Evolutionary conservation across 495 filamentous ascomycete species (phyloP), one percentile per base, ranked within the genome.

Genomic region (Penicillium steckii): DNA sequence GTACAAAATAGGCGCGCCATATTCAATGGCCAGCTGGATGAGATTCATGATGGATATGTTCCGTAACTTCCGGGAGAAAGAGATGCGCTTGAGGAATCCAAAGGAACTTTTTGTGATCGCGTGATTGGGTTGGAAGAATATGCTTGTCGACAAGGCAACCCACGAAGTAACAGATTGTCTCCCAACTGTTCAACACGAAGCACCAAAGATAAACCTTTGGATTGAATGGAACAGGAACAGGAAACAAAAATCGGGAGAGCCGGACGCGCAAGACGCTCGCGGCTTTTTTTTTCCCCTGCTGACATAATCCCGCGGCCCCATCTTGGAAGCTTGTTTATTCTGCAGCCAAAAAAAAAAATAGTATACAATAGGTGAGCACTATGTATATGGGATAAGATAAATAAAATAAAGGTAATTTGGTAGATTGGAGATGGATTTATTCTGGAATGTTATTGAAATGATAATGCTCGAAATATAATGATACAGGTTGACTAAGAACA

Each of bases 1-100:
- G 21, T 63, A 77, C 74, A 77, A 77, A 19, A 75, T 17, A 5
- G 74, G 74, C 33, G 74, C 74, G 50, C 59, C 74, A 75, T 75
- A 77, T 62, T 77, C 72, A 44, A 77, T 57, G 50, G 65, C 65
- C 8, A 67, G 52, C 37, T 69, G 67, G 23, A 75, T 45, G 41
- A 77, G 59, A 64, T 63, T 67, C 74, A 77, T 76, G 58, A 13
- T 44, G 45, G 26, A 55, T 21, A 44, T 37, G 45, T 52, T 53
- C 30, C 50, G 48, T 21, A 40, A 18, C 13, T 17, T 48, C 32
- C 51, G 33, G 43, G 19, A 37, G 40, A 25, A 38, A 44, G 24
- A 29, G 29, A 50, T 19, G 33, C 15, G 33, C 15, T 37, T n/a
- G n/a, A n/a, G 33, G 15, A 8, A 18, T 3, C 8, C n/a, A 37